These are phyloP conservation scores for Colletotrichum tropicicola DNA, from an alignment of 2,329 filamentous ascomycete genomes.

Conservation along the genomic window DNA sequence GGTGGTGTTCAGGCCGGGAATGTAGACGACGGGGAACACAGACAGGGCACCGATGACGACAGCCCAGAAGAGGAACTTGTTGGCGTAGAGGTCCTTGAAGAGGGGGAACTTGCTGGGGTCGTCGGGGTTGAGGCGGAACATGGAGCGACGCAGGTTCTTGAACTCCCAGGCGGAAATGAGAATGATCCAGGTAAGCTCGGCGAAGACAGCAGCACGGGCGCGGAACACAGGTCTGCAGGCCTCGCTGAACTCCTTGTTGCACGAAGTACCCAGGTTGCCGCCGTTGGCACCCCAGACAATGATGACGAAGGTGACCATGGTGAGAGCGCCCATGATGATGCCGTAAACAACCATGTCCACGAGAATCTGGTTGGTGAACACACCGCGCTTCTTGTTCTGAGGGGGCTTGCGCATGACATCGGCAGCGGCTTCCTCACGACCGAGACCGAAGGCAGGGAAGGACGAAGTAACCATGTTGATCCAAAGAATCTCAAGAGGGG, in stretches of 20 bases:
- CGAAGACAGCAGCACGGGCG: constrained; percentile 78
- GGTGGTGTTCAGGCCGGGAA: constrained; percentile 73
- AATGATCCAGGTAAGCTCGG: constrained; percentile 77
- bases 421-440: constrained; percentile 77
- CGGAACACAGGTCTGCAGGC: constrained; percentile 70
- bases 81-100: constrained; percentile 72
- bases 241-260: constrained; percentile 68
- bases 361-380: constrained; percentile 82
- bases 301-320: constrained; percentile 72
- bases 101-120: constrained; percentile 60
- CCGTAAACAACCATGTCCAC: constrained; percentile 85
- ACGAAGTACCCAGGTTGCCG: constrained; percentile 66
- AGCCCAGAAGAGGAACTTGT: constrained; percentile 76
- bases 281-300: constrained; percentile 65
- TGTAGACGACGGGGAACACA: constrained; percentile 76
- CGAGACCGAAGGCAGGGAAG: constrained; percentile 87
- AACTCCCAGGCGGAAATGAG: constrained; percentile 83
- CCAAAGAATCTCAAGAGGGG: constrained; percentile 89
- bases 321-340: constrained; percentile 77
- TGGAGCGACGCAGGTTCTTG: constrained; percentile 75
- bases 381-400: constrained; percentile 72
- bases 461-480: constrained; percentile 94
- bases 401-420: constrained; percentile 86
- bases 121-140: constrained; percentile 72
- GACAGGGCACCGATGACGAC: constrained; percentile 68